Base-by-base conservation (phyloP, 2,329 filamentous ascomycete genomes). In the Fusarium brachygibbosum region DNA sequence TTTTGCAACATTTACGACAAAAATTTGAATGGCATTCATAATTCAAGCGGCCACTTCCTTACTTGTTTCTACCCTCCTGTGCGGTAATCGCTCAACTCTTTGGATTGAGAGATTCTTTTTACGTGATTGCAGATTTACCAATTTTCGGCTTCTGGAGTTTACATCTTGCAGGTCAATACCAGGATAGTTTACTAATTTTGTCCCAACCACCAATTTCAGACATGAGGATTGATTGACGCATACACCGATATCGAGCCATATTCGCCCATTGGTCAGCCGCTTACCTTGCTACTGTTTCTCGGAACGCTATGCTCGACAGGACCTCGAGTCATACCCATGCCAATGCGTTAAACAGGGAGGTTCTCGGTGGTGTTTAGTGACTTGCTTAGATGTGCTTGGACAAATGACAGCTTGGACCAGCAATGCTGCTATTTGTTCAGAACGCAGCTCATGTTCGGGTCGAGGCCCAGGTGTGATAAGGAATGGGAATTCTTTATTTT, bases 1-100 rank as follows among this genome's bases (percentile, higher is more conserved):
- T 61, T 71, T 69, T 58, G 53, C 72, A 53, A 72, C 48, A 64
- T 65, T 69, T 60, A 69, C 64, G 62, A 69, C 63, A 59, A 70
- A 70, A 57, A 66, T 62, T 57, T 44, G 48, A 56, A 54, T 53
- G 56, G 60, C 52, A 48, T 69, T 66, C 37, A 48, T 67, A 51
- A 45, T 37, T 44, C 34, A 63, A 54, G 38, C 40, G 34, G 45
- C 50, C 38, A 50, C 34, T 52, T 35, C 21, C 34, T 49, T 53
- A 31, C 38, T 34, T 51, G 25, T 32, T 52, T 31, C 46, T 32
- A 40, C 44, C 32, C 6, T 19, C 11, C 21, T 31, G 10, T 58
- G 52, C 37, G 38, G 34, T 34, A 63, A 58, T 32, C 44, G 49
- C 42, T 63, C 38, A n/a, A 63, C n/a, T 63, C 11, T 12, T 44